A percentile compares a stretch with the other conserved stretches of the same genome.
These are phyloP conservation scores for Phaffia australis DNA, from an alignment of 768 basidiomycete species.

Conservation along the genomic window DNA sequence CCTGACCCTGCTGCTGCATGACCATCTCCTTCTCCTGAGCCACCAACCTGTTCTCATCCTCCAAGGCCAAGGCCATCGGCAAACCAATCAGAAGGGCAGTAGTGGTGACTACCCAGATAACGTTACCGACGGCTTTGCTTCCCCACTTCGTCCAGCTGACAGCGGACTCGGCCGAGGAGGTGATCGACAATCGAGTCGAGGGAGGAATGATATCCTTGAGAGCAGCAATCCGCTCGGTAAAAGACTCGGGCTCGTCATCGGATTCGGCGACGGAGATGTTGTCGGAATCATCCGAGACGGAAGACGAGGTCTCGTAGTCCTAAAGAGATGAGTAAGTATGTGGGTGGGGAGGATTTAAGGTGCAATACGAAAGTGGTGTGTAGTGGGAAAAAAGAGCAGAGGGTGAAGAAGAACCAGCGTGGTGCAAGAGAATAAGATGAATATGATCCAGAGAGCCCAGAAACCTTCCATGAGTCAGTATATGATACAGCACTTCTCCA, in stretches of 20 bases:
- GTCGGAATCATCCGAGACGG: slow-evolving; percentile 52
- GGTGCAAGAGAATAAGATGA: too few relatives aligned
- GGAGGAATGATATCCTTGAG: slow-evolving; percentile 95
- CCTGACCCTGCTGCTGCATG: slow-evolving; percentile 83
- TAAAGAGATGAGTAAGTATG: too few relatives aligned
- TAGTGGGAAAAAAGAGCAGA: background rate
- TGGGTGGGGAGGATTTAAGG: too few relatives aligned
- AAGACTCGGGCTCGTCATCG: slow-evolving; percentile 53
- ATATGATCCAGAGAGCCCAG: too few relatives aligned
- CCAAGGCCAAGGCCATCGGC: slow-evolving; percentile 81
- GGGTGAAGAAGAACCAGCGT: background rate
- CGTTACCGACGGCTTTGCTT: slow-evolving; percentile 65
- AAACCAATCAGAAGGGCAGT: slow-evolving; percentile 86
- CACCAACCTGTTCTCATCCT: slow-evolving; percentile 90
- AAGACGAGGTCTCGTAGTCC: slow-evolving; percentile 51
- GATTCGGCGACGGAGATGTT: slow-evolving; percentile 74
- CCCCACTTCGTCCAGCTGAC: slow-evolving; percentile 55
- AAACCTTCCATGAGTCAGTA: too few relatives aligned
- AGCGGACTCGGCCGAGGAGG: slow-evolving; percentile 51
- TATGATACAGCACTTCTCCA: too few relatives aligned
- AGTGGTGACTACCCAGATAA: slow-evolving; percentile 91
- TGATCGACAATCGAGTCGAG: slow-evolving; percentile 65
- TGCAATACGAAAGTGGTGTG: background rate
- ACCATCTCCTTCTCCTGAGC: slow-evolving; percentile 89
- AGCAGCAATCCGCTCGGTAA: slow-evolving; percentile 76